Conservation (phyloP, 768 basidiomycete genomes). For the Pleurotus sapidus region DNA sequence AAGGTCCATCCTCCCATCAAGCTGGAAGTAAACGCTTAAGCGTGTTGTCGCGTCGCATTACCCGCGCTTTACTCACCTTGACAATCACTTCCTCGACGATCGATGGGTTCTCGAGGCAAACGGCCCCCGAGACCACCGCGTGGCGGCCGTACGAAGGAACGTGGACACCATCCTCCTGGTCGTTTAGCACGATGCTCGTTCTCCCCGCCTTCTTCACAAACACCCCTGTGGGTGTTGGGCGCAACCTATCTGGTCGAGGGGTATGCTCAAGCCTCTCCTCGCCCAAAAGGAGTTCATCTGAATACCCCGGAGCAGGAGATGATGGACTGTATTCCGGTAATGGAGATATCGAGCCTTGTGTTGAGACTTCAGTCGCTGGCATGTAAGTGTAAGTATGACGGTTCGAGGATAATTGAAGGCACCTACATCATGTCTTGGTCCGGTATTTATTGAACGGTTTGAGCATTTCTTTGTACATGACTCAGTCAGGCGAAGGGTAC, state of each 20-base stretch:
- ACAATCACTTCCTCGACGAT: conserved; percentile 39
- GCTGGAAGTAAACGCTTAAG: conserved; percentile 21
- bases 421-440: not conserved
- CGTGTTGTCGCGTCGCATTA: not conserved
- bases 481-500: conserved; percentile 4
- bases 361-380: too few species aligned
- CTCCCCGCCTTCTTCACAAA: conserved; percentile 37
- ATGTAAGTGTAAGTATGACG: not conserved
- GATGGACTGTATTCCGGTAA: conserved; percentile 57
- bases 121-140: conserved; percentile 35
- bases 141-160: conserved; percentile 45
- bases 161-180: conserved; percentile 38
- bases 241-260: conserved; percentile 23
- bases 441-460: conserved; percentile 4
- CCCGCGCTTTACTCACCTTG: conserved; percentile 31
- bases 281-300: conserved; percentile 46
- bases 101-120: conserved; percentile 37
- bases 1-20: conserved; percentile 40
- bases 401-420: not conserved
- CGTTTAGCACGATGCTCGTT: conserved; percentile 41
- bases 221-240: conserved; percentile 30
- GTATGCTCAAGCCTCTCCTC: conserved; percentile 55
- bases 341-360: conserved; percentile 6
- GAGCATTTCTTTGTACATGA: not conserved
- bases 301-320: conserved; percentile 54